phyloP scores from a whole-genome alignment of 371 early-diverging fungal species.

The Mucor lusitanicus region DNA sequence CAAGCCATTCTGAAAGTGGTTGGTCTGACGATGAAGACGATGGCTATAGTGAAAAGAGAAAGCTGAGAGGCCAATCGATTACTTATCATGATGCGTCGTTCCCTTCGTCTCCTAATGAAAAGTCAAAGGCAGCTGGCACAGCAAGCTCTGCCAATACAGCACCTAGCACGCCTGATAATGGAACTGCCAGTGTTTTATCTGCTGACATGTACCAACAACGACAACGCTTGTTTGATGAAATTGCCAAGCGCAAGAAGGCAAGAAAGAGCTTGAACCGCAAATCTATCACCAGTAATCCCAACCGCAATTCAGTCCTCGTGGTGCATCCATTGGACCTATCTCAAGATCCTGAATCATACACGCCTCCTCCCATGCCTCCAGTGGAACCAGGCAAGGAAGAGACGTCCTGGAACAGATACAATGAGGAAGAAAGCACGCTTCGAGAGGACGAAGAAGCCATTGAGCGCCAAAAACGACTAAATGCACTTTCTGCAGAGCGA shows the following conservation, averaged over 20 bases:
- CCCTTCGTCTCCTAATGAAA: slow-evolving; percentile 3
- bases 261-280: slow-evolving; percentile 11
- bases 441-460: slow-evolving; percentile 8
- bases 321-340: slow-evolving; percentile 28
- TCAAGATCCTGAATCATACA: slow-evolving; percentile 5
- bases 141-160: neutral
- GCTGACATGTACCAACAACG: slow-evolving; percentile 24
- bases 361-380: slow-evolving; percentile 23
- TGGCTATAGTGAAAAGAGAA: neutral
- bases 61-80: neutral
- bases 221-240: slow-evolving; percentile 27
- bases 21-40: slow-evolving; percentile 16
- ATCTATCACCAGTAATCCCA: neutral
- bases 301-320: neutral
- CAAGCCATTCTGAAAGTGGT: neutral
- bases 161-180: neutral
- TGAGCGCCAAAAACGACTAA: slow-evolving; percentile 8
- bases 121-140: neutral
- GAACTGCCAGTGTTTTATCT: neutral
- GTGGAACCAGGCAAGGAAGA: neutral
- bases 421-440: neutral
- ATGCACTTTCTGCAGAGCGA: slow-evolving; percentile 17
- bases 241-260: slow-evolving; percentile 26
- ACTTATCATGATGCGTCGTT: slow-evolving; percentile 11
- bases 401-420: slow-evolving; percentile 13